Base-by-base conservation (phyloP, 805 yeast genomes). In the Wickerhamomyces tratensis region DNA sequence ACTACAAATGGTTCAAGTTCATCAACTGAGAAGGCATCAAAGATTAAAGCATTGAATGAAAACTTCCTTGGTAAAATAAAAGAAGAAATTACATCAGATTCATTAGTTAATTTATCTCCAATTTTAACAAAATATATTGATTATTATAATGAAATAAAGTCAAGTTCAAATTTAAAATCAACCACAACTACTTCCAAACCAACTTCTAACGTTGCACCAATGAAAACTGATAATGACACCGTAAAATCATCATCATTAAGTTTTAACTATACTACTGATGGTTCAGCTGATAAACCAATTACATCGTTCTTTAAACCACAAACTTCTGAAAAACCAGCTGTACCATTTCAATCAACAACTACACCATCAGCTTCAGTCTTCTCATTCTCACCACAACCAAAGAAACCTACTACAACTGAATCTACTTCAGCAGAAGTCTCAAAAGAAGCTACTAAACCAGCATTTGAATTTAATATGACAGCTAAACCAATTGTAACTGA, bases 31-130 rank as follows among this genome's bases (percentile, higher is more conserved):
- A 69, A 63, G 44, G 62, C 71, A 26, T 68, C 68, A 13, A 77
- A 77, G 53, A 53, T 79, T 35, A 76, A 72, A 51, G 89, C 94
- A 1, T 65, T 86, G 54, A 84, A 84, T 56, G 69, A 71, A 9
- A 76, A 70, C 42, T 79, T 86, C 50, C 60, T 70, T 30, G 67
- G 67, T 13, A 67, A 78, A 30, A 56, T 86, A 31, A 62, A 62
- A 36, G 58, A 63, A 26, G 60, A 70, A 10, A 57, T 72, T 27
- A 44, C 49, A 1, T 58, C 63, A 6, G 73, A 74, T 46, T 71
- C 80, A 2, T 62, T 74, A 11, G 77, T 76, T 2, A 75, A 82
- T 50, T 72, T 83, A 49, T 63, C 74, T 0, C 68, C 77, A 13
- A 62, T 78, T 12, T 67, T 78, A 13, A 61, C 62, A n/a, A 82